Evolutionary conservation across 2,329 filamentous ascomycete species (phyloP), one percentile per base, ranked within the genome.

Genomic region (Alternaria novae-zelandiae): DNA sequence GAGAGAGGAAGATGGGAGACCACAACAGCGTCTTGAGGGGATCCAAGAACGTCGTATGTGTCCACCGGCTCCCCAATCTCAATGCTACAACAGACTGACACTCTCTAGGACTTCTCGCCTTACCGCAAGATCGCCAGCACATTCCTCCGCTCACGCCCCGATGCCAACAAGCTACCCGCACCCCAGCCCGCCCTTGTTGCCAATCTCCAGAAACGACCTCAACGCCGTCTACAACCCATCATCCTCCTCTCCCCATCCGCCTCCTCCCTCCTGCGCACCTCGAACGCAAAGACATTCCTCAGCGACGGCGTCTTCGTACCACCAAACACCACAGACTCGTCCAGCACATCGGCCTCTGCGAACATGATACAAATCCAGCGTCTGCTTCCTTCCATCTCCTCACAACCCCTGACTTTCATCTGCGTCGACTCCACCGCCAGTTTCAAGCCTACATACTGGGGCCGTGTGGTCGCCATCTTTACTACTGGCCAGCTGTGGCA

Each of bases 381-480:
- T 47, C 82, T 87, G 17, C 87, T 98, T 70, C 92, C 91, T 59
- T 83, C 83, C 51, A 83, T 96, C 69, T 84, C 90, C 4, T 83
- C 85, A 57, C 89, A 91, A 15, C 90, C 93, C 1, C 89, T 96
- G 75, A 92, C 94, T 50, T 99, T 99, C 84, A 96, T 98, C 77
- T 89, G 99, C 43, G 95, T 98, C 57, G 96, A 99, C 79, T 91
- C 90, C 17, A 92, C 94, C 0, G 91, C 96, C 77, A 91, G 96
- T 79, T 99, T 99, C 87, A 97, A 97, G 80, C 96, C 96, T 0
- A 94, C 98, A 78, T 97, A 98, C 84, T 99, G 96, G 96, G 90
- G 90, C 74, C 90, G 94, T 55, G 91, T 99, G 7, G 96, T 97
- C 2, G 96, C 92, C 12, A 94, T 99, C 61, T 98, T 99, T 82